phyloP scores from a whole-genome alignment of 371 early-diverging fungal species.

The Mucor lusitanicus region DNA sequence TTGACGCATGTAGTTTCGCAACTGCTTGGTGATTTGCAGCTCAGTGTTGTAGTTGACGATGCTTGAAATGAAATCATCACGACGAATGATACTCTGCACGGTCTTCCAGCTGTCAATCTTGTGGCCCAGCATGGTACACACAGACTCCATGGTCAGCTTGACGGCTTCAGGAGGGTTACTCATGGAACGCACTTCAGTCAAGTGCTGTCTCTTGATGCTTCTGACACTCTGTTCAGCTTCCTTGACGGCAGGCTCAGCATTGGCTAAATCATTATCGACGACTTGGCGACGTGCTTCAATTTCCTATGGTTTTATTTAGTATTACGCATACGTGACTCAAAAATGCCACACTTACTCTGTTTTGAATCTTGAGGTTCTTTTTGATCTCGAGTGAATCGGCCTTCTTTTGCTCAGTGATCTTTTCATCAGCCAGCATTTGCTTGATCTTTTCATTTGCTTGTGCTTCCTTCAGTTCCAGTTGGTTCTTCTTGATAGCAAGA shows the following conservation, averaged over 20 bases:
- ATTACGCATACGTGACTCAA: no score
- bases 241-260: slow-evolving; percentile 97
- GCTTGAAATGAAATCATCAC: slow-evolving; percentile 97
- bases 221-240: slow-evolving; percentile 95
- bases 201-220: slow-evolving; percentile 93
- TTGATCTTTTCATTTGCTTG: slow-evolving; percentile 96
- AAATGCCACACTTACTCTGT: slow-evolving; percentile 40
- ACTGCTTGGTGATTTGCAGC: slow-evolving; percentile 66
- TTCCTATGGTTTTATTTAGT: no score
- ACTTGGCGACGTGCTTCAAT: slow-evolving; percentile 81
- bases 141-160: slow-evolving; percentile 97
- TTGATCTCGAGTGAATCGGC: slow-evolving; percentile 81
- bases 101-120: slow-evolving; percentile 85
- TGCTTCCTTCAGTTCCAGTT: slow-evolving; percentile 85
- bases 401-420: slow-evolving; percentile 94
- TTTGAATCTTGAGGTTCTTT: slow-evolving; percentile 75
- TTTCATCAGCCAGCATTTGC: slow-evolving; percentile 95
- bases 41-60: slow-evolving; percentile 96
- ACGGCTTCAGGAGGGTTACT: slow-evolving; percentile 96
- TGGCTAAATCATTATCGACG: slow-evolving; percentile 89
- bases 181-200: slow-evolving; percentile 99
- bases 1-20: slow-evolving; percentile 68
- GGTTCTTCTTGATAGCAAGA: slow-evolving; percentile 85
- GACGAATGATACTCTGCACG: slow-evolving; percentile 89
- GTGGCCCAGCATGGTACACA: slow-evolving; percentile 93